Evolutionary conservation across 2,329 filamentous ascomycete species (phyloP).

Genomic region (Fusarium marasasianum): DNA sequence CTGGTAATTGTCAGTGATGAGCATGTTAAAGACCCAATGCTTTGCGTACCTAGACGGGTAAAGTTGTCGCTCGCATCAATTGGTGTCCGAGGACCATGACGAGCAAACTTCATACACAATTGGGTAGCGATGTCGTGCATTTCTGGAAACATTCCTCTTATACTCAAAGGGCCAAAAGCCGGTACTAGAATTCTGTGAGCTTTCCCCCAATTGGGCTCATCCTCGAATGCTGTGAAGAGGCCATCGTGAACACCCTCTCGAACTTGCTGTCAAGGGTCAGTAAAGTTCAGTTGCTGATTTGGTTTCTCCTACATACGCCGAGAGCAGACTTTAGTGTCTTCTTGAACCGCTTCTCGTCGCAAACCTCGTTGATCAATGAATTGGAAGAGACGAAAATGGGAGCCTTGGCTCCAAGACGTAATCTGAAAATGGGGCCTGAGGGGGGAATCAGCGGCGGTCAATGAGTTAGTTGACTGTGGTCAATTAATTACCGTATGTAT

Average conservation of each 20-base stretch:
- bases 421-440: constrained; percentile 36
- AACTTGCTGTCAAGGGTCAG: constrained; percentile 53
- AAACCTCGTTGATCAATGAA: constrained; percentile 69
- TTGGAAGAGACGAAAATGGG: constrained; percentile 61
- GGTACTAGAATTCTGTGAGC: constrained; percentile 73
- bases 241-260: constrained; percentile 71
- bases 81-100: constrained; percentile 64
- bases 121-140: constrained; percentile 75
- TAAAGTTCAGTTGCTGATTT: neutral
- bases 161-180: constrained; percentile 74
- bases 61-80: constrained; percentile 74
- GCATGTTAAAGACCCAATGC: neutral
- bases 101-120: constrained; percentile 73
- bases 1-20: constrained; percentile 37
- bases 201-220: constrained; percentile 71
- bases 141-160: constrained; percentile 74
- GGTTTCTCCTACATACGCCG: constrained; percentile 39
- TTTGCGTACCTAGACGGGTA: constrained; percentile 63
- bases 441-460: constrained; percentile 2
- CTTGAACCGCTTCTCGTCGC: constrained; percentile 71
- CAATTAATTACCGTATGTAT: constrained; percentile 67
- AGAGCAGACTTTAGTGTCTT: constrained; percentile 65
- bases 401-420: constrained; percentile 23
- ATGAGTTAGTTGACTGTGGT: neutral
- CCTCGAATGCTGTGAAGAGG: constrained; percentile 67